Conservation (phyloP, 164 flowering plant genomes). For the Pachysandra terminalis region DNA sequence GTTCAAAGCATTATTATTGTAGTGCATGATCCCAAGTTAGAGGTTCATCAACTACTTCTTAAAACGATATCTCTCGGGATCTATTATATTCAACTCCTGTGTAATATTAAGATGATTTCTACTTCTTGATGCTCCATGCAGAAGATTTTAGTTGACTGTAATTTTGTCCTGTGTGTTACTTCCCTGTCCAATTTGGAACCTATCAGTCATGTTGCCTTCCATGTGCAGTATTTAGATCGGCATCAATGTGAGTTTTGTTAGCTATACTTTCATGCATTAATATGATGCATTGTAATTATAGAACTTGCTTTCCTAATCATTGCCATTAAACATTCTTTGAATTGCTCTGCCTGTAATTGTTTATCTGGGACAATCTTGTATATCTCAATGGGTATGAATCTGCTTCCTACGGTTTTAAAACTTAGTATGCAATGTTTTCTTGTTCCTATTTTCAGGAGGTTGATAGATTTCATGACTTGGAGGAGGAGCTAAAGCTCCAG, state of each 20-base stretch:
- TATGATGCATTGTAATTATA: no score
- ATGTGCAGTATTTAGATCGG: not conserved
- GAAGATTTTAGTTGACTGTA: not conserved
- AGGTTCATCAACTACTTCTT: no score
- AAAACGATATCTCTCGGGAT: no score
- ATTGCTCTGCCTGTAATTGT: no score
- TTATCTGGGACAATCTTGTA: no score
- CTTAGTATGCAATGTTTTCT: constrained; percentile 1
- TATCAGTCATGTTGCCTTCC: not conserved
- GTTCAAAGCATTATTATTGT: no score
- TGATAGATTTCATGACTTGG: constrained; percentile 74
- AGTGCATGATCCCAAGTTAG: no score
- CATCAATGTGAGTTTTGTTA: not conserved
- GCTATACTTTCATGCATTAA: not conserved
- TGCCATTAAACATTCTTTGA: no score
- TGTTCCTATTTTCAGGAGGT: constrained; percentile 63
- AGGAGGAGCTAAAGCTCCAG: constrained; percentile 49
- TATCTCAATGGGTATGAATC: not conserved
- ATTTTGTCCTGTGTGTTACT: not conserved
- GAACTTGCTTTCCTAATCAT: no score
- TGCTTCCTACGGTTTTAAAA: not conserved
- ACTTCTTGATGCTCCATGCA: not conserved
- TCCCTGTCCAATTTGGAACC: not conserved
- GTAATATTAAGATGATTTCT: not conserved
- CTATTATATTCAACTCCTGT: no score